Evolutionary conservation across 2,329 filamentous ascomycete species (phyloP).

Genomic region (Cladophialophora exuberans): DNA sequence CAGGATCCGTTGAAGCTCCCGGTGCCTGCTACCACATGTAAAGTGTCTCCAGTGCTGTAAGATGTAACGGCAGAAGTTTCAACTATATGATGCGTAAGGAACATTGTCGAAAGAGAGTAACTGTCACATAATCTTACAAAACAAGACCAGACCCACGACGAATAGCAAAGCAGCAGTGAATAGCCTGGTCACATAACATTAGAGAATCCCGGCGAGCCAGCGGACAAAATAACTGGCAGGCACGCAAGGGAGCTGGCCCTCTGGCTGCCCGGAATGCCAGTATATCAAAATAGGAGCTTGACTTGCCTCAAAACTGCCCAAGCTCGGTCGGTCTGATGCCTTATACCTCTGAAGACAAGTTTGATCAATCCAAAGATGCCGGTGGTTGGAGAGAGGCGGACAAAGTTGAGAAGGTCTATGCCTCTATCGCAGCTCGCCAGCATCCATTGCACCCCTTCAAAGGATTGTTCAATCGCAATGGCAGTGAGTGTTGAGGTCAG

Average conservation of each 20-base stretch:
- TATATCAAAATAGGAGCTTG: background rate
- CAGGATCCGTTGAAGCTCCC: background rate
- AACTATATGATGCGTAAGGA: background rate
- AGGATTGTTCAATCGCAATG: background rate
- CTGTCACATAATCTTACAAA: background rate
- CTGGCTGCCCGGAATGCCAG: no score
- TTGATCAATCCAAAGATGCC: background rate
- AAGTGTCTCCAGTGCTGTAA: background rate
- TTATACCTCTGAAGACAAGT: background rate
- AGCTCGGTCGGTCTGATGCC: background rate
- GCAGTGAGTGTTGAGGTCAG: background rate
- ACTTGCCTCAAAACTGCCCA: constrained; percentile 2
- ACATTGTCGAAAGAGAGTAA: background rate
- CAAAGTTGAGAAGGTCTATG: background rate
- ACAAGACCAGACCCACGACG: constrained; percentile 1
- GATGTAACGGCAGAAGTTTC: background rate
- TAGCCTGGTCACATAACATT: background rate
- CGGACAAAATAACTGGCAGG: no score
- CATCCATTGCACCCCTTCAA: constrained; percentile 2
- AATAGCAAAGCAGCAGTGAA: background rate
- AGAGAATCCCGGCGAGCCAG: no score
- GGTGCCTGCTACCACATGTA: background rate
- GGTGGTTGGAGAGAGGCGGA: constrained; percentile 1
- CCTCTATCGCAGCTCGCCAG: background rate
- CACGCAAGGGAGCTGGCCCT: no score